These are phyloP conservation scores for Sporobolomyces phaffii DNA, from an alignment of 768 basidiomycete genomes.

Conservation along the genomic window DNA sequence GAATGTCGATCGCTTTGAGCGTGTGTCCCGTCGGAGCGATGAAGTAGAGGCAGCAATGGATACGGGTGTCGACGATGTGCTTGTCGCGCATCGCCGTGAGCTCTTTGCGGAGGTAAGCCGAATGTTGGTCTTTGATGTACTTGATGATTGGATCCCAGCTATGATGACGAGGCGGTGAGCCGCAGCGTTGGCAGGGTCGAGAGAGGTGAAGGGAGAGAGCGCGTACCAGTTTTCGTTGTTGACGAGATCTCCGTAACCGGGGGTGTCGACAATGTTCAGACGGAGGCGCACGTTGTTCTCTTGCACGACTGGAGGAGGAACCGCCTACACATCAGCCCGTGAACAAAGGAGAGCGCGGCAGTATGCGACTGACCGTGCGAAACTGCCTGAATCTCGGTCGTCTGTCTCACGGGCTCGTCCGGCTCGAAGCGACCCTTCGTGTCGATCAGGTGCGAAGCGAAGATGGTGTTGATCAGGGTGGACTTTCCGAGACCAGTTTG, in stretches of 20 bases:
- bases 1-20: constrained; percentile 90
- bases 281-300: constrained; percentile 93
- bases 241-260: constrained; percentile 95
- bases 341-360: not conserved
- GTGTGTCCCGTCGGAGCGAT: constrained; percentile 98
- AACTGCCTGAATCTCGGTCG: constrained; percentile 90
- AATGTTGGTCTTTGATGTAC: constrained; percentile 99
- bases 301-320: constrained; percentile 63
- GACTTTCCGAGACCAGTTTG: constrained; percentile 98
- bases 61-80: constrained; percentile 95
- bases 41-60: constrained; percentile 97
- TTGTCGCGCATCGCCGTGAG: constrained; percentile 97
- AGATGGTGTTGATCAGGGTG: constrained; percentile 97
- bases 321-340: not conserved
- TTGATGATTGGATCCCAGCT: constrained; percentile 99
- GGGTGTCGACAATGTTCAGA: constrained; percentile 97
- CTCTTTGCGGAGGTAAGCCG: constrained; percentile 96
- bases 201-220: not conserved
- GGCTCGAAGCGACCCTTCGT: constrained; percentile 86
- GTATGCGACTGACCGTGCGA: constrained; percentile 68
- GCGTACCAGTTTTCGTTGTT: constrained; percentile 96
- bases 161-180: not conserved
- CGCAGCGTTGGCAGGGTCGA: too few species aligned
- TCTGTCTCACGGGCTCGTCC: constrained; percentile 85
- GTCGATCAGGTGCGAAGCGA: constrained; percentile 96